phyloP scores from a whole-genome alignment of 768 basidiomycete species.

The Zangia roseola region DNA sequence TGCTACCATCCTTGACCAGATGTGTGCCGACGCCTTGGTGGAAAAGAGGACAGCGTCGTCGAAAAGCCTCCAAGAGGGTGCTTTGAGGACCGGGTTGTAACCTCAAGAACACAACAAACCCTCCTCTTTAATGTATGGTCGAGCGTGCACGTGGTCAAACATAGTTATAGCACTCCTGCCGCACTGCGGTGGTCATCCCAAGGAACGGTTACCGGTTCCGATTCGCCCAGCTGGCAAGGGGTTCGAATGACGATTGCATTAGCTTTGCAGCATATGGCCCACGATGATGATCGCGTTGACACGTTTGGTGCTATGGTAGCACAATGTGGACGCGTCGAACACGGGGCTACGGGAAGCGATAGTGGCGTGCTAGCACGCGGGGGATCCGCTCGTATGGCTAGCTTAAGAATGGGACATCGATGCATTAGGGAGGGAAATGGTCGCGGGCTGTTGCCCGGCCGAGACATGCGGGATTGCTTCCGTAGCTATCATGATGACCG shows the following conservation, averaged over 20 bases:
- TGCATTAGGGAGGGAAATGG: not conserved
- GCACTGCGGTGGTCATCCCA: not conserved
- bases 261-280: not conserved
- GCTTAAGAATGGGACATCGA: not conserved
- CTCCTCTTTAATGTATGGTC: conserved; percentile 14
- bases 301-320: not conserved
- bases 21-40: not conserved
- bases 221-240: conserved; percentile 16
- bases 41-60: not conserved
- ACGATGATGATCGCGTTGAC: not conserved
- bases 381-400: not conserved
- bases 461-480: not conserved
- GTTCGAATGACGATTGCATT: not conserved
- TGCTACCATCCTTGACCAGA: conserved; percentile 4
- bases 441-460: not conserved
- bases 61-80: not conserved
- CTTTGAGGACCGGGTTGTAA: not conserved
- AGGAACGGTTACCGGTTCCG: conserved; percentile 4
- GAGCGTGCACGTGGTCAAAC: conserved; percentile 12
- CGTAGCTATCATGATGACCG: not conserved
- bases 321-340: not conserved
- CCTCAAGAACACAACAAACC: not conserved
- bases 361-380: not conserved
- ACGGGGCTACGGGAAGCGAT: not conserved
- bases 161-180: conserved; percentile 10